These are phyloP conservation scores for Lanmaoa rubissima DNA, from an alignment of 768 basidiomycete genomes.

Conservation along the genomic window DNA sequence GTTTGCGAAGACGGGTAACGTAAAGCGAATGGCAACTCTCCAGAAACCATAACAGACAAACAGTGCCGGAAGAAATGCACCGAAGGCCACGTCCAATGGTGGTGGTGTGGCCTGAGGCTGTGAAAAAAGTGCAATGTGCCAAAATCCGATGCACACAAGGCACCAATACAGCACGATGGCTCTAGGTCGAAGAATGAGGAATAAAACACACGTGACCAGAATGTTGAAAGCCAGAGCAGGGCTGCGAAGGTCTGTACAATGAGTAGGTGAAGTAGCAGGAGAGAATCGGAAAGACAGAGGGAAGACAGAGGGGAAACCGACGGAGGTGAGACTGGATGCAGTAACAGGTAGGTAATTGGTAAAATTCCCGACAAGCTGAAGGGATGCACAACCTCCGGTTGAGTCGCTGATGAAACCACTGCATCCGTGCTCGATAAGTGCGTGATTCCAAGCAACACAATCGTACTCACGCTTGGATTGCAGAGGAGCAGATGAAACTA, in stretches of 20 bases:
- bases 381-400: constrained; percentile 73
- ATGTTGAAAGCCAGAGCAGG: constrained; percentile 73
- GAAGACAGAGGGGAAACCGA: constrained; percentile 74
- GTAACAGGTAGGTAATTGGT: constrained; percentile 61
- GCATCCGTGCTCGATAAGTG: constrained; percentile 9
- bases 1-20: constrained; percentile 63
- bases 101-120: constrained; percentile 69
- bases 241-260: constrained; percentile 71
- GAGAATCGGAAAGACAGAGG: constrained; percentile 66
- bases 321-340: constrained; percentile 62
- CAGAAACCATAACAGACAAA: constrained; percentile 81
- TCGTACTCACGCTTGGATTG: constrained; percentile 67
- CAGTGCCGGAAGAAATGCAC: constrained; percentile 71
- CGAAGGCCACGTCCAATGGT: constrained; percentile 67
- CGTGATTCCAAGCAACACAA: neutral
- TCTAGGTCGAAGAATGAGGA: constrained; percentile 69
- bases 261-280: constrained; percentile 45
- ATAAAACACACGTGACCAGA: constrained; percentile 61
- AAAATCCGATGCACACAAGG: constrained; percentile 80
- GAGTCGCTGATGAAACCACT: constrained; percentile 65
- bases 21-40: constrained; percentile 72
- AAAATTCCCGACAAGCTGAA: constrained; percentile 70
- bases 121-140: constrained; percentile 81
- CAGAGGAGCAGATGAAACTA: constrained; percentile 82
- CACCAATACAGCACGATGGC: constrained; percentile 71